Base-by-base conservation (phyloP, 495 filamentous ascomycete genomes). In the Arthonia radiata region DNA sequence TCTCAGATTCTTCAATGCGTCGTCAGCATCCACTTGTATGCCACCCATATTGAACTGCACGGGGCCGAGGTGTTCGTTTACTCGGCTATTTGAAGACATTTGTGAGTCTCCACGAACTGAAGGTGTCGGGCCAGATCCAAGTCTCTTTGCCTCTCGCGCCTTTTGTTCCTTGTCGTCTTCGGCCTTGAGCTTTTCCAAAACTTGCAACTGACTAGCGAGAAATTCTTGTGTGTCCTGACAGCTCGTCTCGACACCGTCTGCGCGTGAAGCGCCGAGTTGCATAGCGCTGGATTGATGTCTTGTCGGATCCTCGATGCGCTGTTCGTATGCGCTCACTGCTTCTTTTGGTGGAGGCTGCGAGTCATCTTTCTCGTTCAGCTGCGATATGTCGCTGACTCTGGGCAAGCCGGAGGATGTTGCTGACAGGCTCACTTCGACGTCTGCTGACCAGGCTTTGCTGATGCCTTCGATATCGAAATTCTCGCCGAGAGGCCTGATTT, bases 21-120 rank as follows among this genome's bases (percentile, higher is more conserved):
- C 86, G 39, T 94, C 83, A 5, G 81, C 81, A 49, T 94, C 80
- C 5, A 93, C 79, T 41, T 93, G 82, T 30, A 94, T 92, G 30
- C 83, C 83, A 13, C 82, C 83, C 61, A 92, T 79, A 41, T 94
- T 94, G 48, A 92, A 90, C 38, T 93, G 81, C 32, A 92, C 80
- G 2, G 82, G 82, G 0, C 83, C 83, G 33, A 92, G 90, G 35
- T 92, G 79, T 41, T 91, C 79, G 38, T 68, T 71, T 25, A 89
- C 71, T 31, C 59, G 56, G 21, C 65, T 61, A 40, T 67, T 46
- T 23, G 19, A n/a, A n/a, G n/a, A n/a, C n/a, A n/a, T n/a, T n/a
- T n/a, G n/a, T n/a, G n/a, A n/a, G n/a, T n/a, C n/a, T n/a, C n/a
- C n/a, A n/a, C n/a, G n/a, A n/a, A n/a, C n/a, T n/a, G n/a, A n/a